Base-by-base conservation (phyloP, 2,329 filamentous ascomycete genomes). In the Fonsecaea pugnacius region DNA sequence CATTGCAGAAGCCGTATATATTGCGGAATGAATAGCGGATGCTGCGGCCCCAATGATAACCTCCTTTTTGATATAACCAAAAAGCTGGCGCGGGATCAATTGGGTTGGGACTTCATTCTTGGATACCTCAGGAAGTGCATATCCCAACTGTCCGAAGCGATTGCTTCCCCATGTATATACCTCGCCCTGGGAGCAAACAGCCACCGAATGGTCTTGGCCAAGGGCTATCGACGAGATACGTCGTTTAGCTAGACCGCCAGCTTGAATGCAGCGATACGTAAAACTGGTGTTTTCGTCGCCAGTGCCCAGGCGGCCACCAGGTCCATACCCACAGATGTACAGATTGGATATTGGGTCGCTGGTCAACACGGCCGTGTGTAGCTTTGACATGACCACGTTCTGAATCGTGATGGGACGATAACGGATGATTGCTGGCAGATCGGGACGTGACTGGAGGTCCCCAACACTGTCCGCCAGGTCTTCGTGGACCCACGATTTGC, bases 101-200 rank as follows among this genome's bases (percentile, higher is more conserved):
- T 92, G 94, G 70, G 95, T 89, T 0, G 93, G 90, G 64, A 95
- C 91, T 71, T 97, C 91, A 58, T 96, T 91, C 16, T 82, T 65
- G 61, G 73, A 75, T 36, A 77, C 70, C 67, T 83, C 82, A 1
- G 92, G 91, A 16, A 96, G 80, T 18, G 84, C 80, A 75, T 96
- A 98, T 4, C 95, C 95, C 14, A 99, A 83, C 74, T 98, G 94
- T 1, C 89, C 92, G 73, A 87, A 89, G 7, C 84, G 87, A 72
- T 97, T 98, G 69, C 89, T 91, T 7, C 95, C 95, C 95, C 95
- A 99, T 1, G 92, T 95, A 82, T 91, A 96, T 5, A 96, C 86
- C 70, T 96, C 91, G n/a, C 95, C 94, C 59, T 88, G 84, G n/a
- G 88, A 88, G 3, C 91, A 90, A 5, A 98, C 81, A 1, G 92